Evolutionary conservation across 2,329 filamentous ascomycete genomes (phyloP).

Genomic region (Trichoderma lentiforme): DNA sequence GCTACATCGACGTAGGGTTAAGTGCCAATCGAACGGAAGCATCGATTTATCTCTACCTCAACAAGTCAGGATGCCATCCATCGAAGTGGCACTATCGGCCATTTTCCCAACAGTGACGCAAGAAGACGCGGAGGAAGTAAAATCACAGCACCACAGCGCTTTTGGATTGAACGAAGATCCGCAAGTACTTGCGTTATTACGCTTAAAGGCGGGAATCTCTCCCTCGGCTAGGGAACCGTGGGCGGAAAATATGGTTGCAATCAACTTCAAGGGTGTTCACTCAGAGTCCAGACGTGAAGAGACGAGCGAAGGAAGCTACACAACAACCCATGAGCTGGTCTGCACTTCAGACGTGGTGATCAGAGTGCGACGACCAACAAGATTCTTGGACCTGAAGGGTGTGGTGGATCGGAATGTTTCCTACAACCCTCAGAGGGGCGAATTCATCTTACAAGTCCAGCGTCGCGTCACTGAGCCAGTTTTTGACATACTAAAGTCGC

Average conservation of each 20-base stretch:
- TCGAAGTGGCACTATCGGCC: conserved; percentile 49
- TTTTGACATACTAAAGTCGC: conserved; percentile 55
- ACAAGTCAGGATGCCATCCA: conserved; percentile 46
- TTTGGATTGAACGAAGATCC: conserved; percentile 15
- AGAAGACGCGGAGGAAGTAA: conserved; percentile 1
- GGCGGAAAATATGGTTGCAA: conserved; percentile 57
- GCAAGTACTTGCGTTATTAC: conserved; percentile 26
- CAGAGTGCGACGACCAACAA: conserved; percentile 49
- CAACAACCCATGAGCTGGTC: conserved; percentile 28
- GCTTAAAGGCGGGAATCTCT: conserved; percentile 21
- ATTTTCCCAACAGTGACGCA: conserved; percentile 38
- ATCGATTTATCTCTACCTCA: conserved; percentile 40
- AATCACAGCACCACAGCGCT: conserved; percentile 12
- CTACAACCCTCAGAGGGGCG: conserved; percentile 57
- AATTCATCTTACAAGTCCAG: conserved; percentile 60
- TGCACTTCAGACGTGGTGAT: conserved; percentile 54
- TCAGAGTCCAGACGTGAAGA: conserved; percentile 20
- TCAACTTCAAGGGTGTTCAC: conserved; percentile 53
- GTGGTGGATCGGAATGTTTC: conserved; percentile 59
- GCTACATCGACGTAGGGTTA: conserved; percentile 44
- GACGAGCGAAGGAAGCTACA: conserved; percentile 12
- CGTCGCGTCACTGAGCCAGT: conserved; percentile 57
- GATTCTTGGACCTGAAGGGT: conserved; percentile 53
- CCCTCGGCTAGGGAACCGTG: conserved; percentile 41
- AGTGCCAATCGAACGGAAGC: conserved; percentile 35